A percentile compares a stretch with the other conserved stretches of the same genome.
These are phyloP conservation scores for Tricholoma hemisulphureum DNA, from an alignment of 768 basidiomycete species.

Conservation along the genomic window DNA sequence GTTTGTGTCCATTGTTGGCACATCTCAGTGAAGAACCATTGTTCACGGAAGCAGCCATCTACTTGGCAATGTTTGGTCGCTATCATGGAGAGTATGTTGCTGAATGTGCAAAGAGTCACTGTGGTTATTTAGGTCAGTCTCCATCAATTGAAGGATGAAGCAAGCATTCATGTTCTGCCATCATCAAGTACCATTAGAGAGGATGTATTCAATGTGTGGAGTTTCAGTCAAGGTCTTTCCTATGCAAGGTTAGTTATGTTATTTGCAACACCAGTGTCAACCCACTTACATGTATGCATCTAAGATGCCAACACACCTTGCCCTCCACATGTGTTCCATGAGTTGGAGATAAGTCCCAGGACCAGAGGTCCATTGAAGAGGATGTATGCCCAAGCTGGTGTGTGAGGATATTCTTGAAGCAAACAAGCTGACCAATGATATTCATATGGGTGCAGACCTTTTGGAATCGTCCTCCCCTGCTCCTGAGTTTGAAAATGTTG, in stretches of 20 bases:
- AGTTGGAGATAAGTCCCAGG: neutral
- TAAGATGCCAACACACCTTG: neutral
- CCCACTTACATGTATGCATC: neutral
- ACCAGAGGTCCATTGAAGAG: neutral
- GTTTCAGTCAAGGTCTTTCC: neutral
- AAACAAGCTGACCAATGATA: neutral
- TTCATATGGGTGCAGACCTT: too few species aligned
- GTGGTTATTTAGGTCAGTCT: neutral
- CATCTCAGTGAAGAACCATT: neutral
- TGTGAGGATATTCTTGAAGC: neutral
- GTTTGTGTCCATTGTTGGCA: neutral
- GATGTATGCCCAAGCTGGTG: neutral
- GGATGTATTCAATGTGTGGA: neutral
- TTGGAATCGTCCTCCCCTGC: too few species aligned
- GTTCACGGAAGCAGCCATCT: neutral
- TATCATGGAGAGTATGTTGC: neutral
- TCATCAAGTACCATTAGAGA: neutral
- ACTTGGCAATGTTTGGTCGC: too few species aligned
- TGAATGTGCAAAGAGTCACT: neutral
- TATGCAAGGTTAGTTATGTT: neutral
- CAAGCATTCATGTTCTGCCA: neutral
- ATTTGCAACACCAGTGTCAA: neutral
- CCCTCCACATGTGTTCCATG: neutral
- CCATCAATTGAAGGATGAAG: neutral
- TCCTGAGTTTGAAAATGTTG: too few species aligned